Evolutionary conservation across 2,329 filamentous ascomycete species (phyloP), one percentile per base, ranked within the genome.

Genomic region (Botrytis medusae): DNA sequence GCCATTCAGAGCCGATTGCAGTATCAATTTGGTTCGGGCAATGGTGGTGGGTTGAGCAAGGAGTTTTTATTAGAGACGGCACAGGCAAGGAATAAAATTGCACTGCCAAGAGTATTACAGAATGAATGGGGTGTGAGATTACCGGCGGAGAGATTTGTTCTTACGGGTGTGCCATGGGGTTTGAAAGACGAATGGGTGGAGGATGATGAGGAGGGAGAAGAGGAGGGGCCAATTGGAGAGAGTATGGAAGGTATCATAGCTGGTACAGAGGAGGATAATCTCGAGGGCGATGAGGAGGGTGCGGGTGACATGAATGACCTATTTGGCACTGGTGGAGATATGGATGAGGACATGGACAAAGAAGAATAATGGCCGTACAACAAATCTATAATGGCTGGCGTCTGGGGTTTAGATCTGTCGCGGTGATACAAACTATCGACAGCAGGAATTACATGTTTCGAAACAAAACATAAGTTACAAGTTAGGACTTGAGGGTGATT

Each of bases 41-140:
- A 75, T 73, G 81, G 80, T 2, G 85, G 85, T 44, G 88, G 87
- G 14, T 84, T 89, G 69, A 88, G 86, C 81, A 95, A 95, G 80
- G 93, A 95, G 77, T 94, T 92, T 82, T 86, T 95, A 84, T 84
- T 91, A 73, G 92, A 94, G 80, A 84, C 94, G n/a, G 93, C 92
- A 20, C 85, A 87, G 75, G 90, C 92, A 80, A 84, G 90, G 76
- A 94, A 94, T 83, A 88, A 88, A 78, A 85, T 91, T 42, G 87
- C 86, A 1, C 82, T 94, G 75, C 90, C 90, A 32, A 86, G 87
- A 74, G 87, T 92, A 25, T 84, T 87, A 20, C 86, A 87, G 60
- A 88, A 88, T 78, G 90, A 92, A 79, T 92, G 90, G 89, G 90
- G 90, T 37, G 86, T 91, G 10, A 83, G 90, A 18, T 81, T 92